These are phyloP conservation scores for Cryptosporidium bovis DNA, from an alignment of 169 alveolate species.

Conservation along the genomic window DNA sequence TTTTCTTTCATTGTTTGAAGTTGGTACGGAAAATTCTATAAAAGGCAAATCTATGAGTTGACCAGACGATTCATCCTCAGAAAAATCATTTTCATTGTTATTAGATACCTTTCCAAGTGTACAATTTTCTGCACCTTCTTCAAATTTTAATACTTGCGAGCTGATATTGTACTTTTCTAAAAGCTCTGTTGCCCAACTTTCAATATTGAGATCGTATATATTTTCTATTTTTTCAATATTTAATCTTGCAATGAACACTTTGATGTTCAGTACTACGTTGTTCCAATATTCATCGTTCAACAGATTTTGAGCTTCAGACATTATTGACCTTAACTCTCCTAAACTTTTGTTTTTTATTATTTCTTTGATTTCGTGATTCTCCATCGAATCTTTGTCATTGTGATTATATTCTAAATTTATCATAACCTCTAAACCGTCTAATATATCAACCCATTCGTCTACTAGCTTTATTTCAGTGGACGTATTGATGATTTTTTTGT, in stretches of 20 bases:
- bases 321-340: constrained; percentile 8
- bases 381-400: not conserved
- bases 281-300: constrained; percentile 67
- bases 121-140: no score
- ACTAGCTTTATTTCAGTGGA: constrained; percentile 4
- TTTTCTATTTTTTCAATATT: constrained; percentile 28
- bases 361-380: constrained; percentile 15
- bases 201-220: not conserved
- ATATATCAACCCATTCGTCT: constrained; percentile 52
- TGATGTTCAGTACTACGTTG: constrained; percentile 10
- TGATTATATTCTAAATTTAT: not conserved
- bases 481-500: not conserved
- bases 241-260: not conserved
- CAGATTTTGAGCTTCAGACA: not conserved
- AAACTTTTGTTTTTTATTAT: constrained; percentile 28
- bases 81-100: not conserved
- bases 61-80: constrained; percentile 17
- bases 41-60: constrained; percentile 37
- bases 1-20: not conserved
- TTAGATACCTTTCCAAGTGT: not conserved
- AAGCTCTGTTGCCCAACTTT: constrained; percentile 10
- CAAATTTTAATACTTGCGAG: not conserved
- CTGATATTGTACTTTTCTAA: not conserved
- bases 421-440: constrained; percentile 23
- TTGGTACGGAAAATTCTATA: constrained; percentile 41